Base-by-base conservation (phyloP, 164 flowering plant species). In the Brasenia schreberi region DNA sequence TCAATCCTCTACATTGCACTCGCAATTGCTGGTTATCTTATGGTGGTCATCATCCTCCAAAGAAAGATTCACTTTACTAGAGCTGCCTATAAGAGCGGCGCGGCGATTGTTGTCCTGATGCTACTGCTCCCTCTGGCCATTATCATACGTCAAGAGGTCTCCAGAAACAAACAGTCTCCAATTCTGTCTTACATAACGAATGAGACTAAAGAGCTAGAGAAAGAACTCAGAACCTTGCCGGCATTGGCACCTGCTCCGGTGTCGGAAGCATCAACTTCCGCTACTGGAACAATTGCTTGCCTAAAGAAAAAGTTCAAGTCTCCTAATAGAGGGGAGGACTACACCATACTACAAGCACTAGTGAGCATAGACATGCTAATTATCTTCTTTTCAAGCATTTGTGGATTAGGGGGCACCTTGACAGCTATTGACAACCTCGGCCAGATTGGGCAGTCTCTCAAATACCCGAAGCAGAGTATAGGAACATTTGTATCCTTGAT, bases 401-500 rank as follows among this genome's bases (percentile, higher is more conserved):
- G 87, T 64, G 86, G 89, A 0, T 69, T 81, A 6, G 92, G 92
- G 0, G 80, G 86, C 39, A 80, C 80, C 0, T 67, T 87, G 10
- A 82, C 89, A 1, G 83, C 81, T 0, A 81, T 87, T 5, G 92
- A 87, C 78, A 87, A 84, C 62, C 14, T 87, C 64, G 89, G 87
- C n/a, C 92, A 87, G 67, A 87, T 87, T 5, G 88, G 88, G 1
- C 42, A 73, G 18, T 79, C 92, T 0, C 65, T 80, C 4, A 79
- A 78, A 4, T 87, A 87, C 74, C 74, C 79, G 0, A 18, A 39
- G 2, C 43, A 27, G 1, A 76, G 74, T 64, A 77, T 81, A n/a
- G 70, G 84, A 75, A 84, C 88, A 18, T 83, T 80, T 33, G 84
- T 87, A 0, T 84, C 92, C 0, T 81, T 87, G 0, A 79, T 84